Evolutionary conservation across 1,284 basidiomycete species (phyloP).

Genomic region (Grifola frondosa): DNA sequence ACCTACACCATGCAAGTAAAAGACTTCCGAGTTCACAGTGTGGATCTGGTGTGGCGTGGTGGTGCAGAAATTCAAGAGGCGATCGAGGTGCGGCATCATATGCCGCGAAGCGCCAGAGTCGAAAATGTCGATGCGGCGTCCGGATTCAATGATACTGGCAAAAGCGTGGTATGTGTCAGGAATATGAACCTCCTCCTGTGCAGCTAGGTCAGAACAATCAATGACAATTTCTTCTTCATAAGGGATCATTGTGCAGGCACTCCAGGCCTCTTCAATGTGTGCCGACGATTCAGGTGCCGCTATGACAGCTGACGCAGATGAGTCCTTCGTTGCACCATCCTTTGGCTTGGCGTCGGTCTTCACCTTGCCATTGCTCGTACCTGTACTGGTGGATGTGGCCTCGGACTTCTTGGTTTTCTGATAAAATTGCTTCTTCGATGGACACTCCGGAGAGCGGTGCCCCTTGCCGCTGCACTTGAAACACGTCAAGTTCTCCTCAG

Average conservation of each 20-base stretch:
- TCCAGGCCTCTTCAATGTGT: conserved; percentile 1
- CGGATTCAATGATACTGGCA: too few relatives aligned
- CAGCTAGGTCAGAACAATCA: neutral
- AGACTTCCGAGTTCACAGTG: conserved; percentile 9
- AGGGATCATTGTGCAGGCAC: neutral
- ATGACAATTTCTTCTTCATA: neutral
- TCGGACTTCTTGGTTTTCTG: neutral
- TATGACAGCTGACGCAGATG: neutral
- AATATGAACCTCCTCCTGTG: neutral
- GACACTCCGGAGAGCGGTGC: conserved; percentile 1
- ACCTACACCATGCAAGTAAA: conserved; percentile 30
- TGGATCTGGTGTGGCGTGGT: neutral
- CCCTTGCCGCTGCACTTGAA: conserved; percentile 6
- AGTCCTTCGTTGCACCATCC: neutral
- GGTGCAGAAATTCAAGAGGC: too few relatives aligned
- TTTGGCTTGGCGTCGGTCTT: neutral
- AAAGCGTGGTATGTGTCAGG: too few relatives aligned
- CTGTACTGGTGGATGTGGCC: neutral
- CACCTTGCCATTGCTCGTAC: neutral
- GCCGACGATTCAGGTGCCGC: neutral
- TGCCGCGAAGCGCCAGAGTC: neutral
- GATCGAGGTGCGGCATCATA: neutral
- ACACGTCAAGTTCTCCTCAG: neutral
- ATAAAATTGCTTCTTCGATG: neutral
- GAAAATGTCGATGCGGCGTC: too few relatives aligned